These are phyloP conservation scores for Musa acuminata DNA, from an alignment of 176 grass and related monocot genomes.

Conservation along the genomic window DNA sequence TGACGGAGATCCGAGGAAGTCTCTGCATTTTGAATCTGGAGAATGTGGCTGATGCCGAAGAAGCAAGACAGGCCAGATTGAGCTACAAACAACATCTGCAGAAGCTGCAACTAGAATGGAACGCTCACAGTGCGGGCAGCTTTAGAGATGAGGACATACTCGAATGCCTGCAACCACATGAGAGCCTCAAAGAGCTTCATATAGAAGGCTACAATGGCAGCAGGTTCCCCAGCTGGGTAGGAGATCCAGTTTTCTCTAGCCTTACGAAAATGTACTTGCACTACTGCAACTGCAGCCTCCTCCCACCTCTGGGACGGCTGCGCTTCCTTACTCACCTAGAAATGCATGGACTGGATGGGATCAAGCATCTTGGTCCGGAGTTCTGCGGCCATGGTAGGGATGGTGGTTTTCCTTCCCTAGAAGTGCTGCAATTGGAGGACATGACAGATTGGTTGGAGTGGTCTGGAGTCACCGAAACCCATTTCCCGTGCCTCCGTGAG, in stretches of 20 bases:
- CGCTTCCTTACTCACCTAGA: background rate
- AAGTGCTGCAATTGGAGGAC: background rate
- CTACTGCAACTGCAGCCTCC: conserved; percentile 1
- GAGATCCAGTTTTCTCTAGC: background rate
- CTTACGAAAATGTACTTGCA: background rate
- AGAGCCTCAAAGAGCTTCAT: conserved; percentile 8
- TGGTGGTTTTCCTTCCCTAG: background rate
- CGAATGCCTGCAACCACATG: conserved; percentile 17
- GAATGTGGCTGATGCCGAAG: background rate
- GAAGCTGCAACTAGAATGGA: background rate
- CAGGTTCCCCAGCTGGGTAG: conserved; percentile 11
- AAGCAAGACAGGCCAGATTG: conserved; percentile 8
- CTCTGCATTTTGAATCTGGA: background rate
- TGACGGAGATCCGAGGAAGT: background rate
- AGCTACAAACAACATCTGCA: background rate
- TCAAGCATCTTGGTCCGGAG: background rate
- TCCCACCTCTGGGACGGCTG: background rate
- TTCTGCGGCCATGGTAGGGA: background rate
- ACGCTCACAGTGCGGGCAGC: background rate
- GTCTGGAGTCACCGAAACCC: background rate
- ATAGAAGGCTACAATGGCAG: background rate
- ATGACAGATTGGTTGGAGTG: background rate
- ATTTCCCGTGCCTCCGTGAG: background rate
- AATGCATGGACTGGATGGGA: background rate
- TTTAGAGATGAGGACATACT: background rate